Evolutionary conservation across 1,284 basidiomycete genomes (phyloP).

Genomic region (Marasmius oreades): DNA sequence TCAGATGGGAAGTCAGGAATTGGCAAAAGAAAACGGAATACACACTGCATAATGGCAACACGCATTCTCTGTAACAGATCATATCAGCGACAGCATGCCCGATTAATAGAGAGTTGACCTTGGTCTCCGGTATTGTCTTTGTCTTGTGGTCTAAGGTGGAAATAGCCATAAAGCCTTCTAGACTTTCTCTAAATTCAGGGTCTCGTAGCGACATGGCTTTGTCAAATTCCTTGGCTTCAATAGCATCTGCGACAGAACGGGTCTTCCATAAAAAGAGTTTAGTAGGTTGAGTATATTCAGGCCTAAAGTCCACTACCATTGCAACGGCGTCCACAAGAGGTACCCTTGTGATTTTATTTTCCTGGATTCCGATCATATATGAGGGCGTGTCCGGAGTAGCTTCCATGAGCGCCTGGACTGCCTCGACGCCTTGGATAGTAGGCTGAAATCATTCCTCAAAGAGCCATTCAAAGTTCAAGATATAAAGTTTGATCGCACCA

Average conservation of each 20-base stretch:
- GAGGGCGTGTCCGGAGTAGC: conserved; percentile 89
- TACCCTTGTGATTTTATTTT: conserved; percentile 93
- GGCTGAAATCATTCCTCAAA: conserved; percentile 49
- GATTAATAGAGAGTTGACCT: conserved; percentile 39
- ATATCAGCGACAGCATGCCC: conserved; percentile 5
- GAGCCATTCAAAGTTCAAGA: neutral
- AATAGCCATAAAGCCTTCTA: conserved; percentile 80
- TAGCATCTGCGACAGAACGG: conserved; percentile 80
- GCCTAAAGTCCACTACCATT: conserved; percentile 46
- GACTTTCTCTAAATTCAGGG: conserved; percentile 86
- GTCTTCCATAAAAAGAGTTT: conserved; percentile 49
- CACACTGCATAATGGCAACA: conserved; percentile 91
- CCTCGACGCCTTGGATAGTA: conserved; percentile 92
- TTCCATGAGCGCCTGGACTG: conserved; percentile 88
- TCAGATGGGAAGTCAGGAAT: conserved; percentile 7
- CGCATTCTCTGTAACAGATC: conserved; percentile 62
- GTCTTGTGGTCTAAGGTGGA: conserved; percentile 62
- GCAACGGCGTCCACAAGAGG: conserved; percentile 92
- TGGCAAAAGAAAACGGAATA: conserved; percentile 11
- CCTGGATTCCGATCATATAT: conserved; percentile 95
- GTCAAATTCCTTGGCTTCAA: conserved; percentile 81
- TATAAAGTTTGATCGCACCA: conserved; percentile 50
- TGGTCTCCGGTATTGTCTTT: conserved; percentile 56
- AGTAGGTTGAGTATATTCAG: conserved; percentile 1
- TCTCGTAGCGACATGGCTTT: conserved; percentile 89